phyloP scores from a whole-genome alignment of 768 basidiomycete genomes.

The Leucocoprinus birnbaumii region DNA sequence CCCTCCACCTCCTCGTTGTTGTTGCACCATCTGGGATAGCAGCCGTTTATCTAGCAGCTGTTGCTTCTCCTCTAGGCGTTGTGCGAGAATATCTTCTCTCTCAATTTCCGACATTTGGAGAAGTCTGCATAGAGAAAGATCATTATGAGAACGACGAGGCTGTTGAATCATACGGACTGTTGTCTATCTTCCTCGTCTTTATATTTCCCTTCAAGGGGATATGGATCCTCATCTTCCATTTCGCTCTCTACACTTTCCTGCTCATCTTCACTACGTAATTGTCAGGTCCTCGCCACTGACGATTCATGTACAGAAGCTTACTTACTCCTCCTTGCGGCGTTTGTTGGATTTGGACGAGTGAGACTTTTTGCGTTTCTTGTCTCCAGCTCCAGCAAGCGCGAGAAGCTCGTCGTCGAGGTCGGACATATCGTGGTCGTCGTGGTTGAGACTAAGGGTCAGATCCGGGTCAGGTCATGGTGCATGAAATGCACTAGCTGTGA shows the following conservation, averaged over 20 bases:
- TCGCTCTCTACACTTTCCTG: slow-evolving; percentile 67
- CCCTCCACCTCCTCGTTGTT: slow-evolving; percentile 49
- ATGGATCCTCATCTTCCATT: slow-evolving; percentile 62
- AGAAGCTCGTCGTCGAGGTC: slow-evolving; percentile 74
- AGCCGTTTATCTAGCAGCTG: slow-evolving; percentile 66
- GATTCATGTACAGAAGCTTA: background rate
- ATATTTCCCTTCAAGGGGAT: slow-evolving; percentile 91
- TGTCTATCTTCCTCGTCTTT: slow-evolving; percentile 80
- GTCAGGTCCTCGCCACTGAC: background rate
- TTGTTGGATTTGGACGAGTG: slow-evolving; percentile 44
- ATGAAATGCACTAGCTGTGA: background rate
- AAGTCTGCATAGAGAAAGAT: slow-evolving; percentile 45
- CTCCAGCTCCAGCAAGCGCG: slow-evolving; percentile 69
- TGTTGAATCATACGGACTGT: slow-evolving; percentile 48
- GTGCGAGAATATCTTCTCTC: slow-evolving; percentile 81
- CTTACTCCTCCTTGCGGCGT: slow-evolving; percentile 75
- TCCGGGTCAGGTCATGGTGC: background rate
- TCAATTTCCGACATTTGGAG: slow-evolving; percentile 82
- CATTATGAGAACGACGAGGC: too few relatives aligned
- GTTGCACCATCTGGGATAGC: slow-evolving; percentile 71
- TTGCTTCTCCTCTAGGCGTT: slow-evolving; percentile 80
- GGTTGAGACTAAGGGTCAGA: background rate
- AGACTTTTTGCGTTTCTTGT: slow-evolving; percentile 62
- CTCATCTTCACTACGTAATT: slow-evolving; percentile 39
- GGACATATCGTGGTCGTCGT: slow-evolving; percentile 33